Base-by-base conservation (phyloP, 768 basidiomycete species). In the Lactarius hatsudake region DNA sequence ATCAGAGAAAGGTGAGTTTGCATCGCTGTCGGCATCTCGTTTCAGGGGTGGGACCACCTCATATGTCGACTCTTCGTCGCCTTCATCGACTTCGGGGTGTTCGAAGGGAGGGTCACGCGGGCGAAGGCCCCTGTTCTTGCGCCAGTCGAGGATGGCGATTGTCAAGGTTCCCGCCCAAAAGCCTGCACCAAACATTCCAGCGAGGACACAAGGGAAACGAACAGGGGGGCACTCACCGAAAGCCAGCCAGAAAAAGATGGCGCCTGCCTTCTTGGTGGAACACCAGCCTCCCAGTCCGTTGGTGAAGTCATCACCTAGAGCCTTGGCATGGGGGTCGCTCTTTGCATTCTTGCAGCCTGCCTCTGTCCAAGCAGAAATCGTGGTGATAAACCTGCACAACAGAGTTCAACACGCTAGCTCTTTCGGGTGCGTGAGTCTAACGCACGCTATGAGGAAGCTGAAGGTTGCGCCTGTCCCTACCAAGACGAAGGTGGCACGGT, bases 251-350 rank as follows among this genome's bases (percentile, higher is more conserved):
- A 95, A 89, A 78, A 98, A 97, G 56, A 96, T 85, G 5, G 86
- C 86, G 0, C 85, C 92, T 2, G 95, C 95, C 72, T 93, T 94
- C 79, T 97, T 98, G 8, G 95, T 96, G 69, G 81, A 86, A 77
- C 95, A 98, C 91, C 93, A 97, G 0, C 90, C 86, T 4, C 83
- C 78, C 2, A 98, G 80, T 23, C 80, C 92, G 5, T 81, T 81
- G 69, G 83, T 83, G 75, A 90, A 98, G 65, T 81, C 84, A 36
- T 83, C 79, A 23, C 90, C 88, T 15, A 86, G 81, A 38, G 76
- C 75, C 59, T 81, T 81, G 0, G 87, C 88, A 74, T 94, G 83
- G 5, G 95, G 96, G 72, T 97, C 95, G 4, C 91, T 86, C 61
- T 81, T 79, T 1, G 93, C 75, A 69, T 96, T 81, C 77, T 96